Evolutionary conservation across 2,329 filamentous ascomycete species (phyloP).

Genomic region (Xylariaceae sp.): DNA sequence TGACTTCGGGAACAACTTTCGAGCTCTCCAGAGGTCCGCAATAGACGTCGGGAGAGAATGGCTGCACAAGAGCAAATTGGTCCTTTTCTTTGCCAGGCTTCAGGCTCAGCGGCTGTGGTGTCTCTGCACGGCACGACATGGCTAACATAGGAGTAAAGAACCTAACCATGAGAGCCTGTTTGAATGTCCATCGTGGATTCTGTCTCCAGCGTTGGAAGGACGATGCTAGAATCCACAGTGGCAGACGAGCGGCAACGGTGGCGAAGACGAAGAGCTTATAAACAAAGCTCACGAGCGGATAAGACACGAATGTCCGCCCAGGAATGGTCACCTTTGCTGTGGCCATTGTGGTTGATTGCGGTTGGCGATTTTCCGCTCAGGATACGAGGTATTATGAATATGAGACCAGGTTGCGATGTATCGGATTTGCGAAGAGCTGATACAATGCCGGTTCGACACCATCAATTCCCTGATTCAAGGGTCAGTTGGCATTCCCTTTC

Average conservation of each 20-base stretch:
- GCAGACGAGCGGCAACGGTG: conserved; percentile 15
- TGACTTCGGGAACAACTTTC: conserved; percentile 18
- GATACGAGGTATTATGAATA: too few species aligned
- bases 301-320: conserved; percentile 16
- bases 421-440: too few species aligned
- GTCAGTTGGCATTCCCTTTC: too few species aligned
- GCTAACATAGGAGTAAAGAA: conserved; percentile 6
- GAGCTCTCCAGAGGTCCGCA: conserved; percentile 19
- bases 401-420: too few species aligned
- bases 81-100: conserved; percentile 20
- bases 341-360: neutral
- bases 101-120: conserved; percentile 12
- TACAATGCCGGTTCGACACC: too few species aligned
- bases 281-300: conserved; percentile 14
- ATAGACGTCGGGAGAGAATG: conserved; percentile 19
- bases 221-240: conserved; percentile 18
- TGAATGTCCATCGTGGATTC: conserved; percentile 19
- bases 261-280: conserved; percentile 15
- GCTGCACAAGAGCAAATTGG: conserved; percentile 14
- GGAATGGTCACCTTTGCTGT: conserved; percentile 13
- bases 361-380: too few species aligned
- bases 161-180: conserved; percentile 14
- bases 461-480: too few species aligned
- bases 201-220: conserved; percentile 15
- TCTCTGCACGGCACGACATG: conserved; percentile 10